These are phyloP conservation scores for Cladosporium sp. DNA, from an alignment of 2,329 filamentous ascomycete genomes.

Conservation along the genomic window DNA sequence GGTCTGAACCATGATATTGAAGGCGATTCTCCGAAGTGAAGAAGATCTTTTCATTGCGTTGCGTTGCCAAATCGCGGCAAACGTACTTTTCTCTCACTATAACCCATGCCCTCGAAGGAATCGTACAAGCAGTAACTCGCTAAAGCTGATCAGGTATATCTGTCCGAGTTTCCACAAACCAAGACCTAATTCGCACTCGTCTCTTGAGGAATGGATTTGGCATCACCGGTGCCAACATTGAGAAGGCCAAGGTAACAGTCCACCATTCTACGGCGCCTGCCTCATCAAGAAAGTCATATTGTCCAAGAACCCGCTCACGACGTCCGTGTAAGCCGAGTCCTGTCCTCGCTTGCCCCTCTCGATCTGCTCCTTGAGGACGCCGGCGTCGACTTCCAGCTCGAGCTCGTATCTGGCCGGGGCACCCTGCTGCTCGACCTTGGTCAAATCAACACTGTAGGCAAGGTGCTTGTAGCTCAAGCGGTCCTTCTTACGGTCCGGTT, in stretches of 20 bases:
- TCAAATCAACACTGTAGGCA: slow-evolving; percentile 85
- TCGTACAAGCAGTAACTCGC: too few species aligned
- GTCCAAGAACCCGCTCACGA: slow-evolving; percentile 71
- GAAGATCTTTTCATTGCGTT: too few species aligned
- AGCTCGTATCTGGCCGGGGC: slow-evolving; percentile 70
- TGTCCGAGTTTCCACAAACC: background rate
- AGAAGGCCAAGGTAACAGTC: too few species aligned
- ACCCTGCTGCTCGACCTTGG: slow-evolving; percentile 66
- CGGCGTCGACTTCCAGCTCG: slow-evolving; percentile 69
- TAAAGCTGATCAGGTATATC: background rate
- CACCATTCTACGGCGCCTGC: slow-evolving; percentile 4
- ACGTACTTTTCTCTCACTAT: too few species aligned
- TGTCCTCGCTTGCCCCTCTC: slow-evolving; percentile 49
- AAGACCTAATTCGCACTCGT: too few species aligned
- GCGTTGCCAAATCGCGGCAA: too few species aligned
- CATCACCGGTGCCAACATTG: too few species aligned
- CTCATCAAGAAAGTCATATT: slow-evolving; percentile 59
- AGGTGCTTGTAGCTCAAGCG: slow-evolving; percentile 86
- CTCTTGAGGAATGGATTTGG: too few species aligned
- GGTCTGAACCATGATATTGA: too few species aligned
- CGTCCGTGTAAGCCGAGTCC: slow-evolving; percentile 58
- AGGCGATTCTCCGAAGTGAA: too few species aligned
- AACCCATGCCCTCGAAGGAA: too few species aligned
- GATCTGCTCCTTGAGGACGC: slow-evolving; percentile 63
- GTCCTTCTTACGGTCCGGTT: slow-evolving; percentile 61